Base-by-base conservation (phyloP, 176 grass and related monocot species). In the Rhipidocladum racemiflorum region DNA sequence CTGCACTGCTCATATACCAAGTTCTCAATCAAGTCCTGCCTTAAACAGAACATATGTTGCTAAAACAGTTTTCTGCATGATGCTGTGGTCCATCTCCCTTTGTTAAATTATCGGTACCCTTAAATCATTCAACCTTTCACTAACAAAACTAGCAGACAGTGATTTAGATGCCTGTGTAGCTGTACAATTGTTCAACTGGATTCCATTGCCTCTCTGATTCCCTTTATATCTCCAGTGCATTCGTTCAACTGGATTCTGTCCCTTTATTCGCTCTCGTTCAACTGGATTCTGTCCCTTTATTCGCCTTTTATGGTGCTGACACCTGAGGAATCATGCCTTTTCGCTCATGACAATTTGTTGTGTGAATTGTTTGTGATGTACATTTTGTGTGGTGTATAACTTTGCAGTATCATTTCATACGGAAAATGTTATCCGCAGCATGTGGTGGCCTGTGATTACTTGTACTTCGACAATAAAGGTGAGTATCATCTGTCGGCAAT, bases 1-100 rank as follows among this genome's bases (percentile, higher is more conserved):
- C 40, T 16, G 42, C 50, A 51, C 64, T 49, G 66, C 65, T 70
- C 65, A 53, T 71, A 21, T 63, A 20, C 23, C 20, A 82, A 85
- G 55, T n/a, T 45, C 15, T 51, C 24, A 55, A 72, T 25, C 75
- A 80, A 71, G 68, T 67, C 23, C 9, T 43, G 17, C 23, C 24
- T 46, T 45, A 12, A 66, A 64, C 59, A 34, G 60, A 48, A 86
- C 79, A 34, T 57, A 21, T 46, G 56, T 70, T 86, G 60, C 20
- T 62, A 13, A 27, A 63, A 40, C 51, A 55, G 46, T 10, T 38
- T 61, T 61, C 11, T 69, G 66, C 9, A 43, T 59, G 59, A 9
- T 65, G 20, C 35, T 65, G 36, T n/a, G 5, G 18, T 54, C 39
- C 64, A 17, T 75, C 23, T 9, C 7, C 72, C 39, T 57, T 68